These are phyloP conservation scores for Neoarthrinium moseri DNA, from an alignment of 2,329 filamentous ascomycete genomes.

Conservation along the genomic window DNA sequence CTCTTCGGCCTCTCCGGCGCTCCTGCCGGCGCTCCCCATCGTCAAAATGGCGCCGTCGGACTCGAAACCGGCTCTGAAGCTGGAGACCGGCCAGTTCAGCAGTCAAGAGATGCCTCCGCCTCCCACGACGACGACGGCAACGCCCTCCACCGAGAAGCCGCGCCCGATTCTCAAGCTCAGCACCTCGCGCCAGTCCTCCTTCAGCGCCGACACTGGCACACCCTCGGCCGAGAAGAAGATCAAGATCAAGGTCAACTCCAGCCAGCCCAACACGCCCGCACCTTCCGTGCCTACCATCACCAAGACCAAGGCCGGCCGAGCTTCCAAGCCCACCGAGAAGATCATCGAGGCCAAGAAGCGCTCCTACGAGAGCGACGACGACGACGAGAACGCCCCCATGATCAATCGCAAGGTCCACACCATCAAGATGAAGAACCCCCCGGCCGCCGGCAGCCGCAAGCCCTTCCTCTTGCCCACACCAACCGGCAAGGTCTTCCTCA, in stretches of 20 bases:
- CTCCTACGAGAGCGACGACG: constrained; percentile 52
- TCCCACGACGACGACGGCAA: constrained; percentile 12
- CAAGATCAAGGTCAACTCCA: constrained; percentile 37
- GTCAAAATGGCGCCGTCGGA: constrained; percentile 23
- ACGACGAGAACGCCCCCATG: constrained; percentile 39
- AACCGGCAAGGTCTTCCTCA: constrained; percentile 48
- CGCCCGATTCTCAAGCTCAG: constrained; percentile 31
- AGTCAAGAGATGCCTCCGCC: constrained; percentile 28
- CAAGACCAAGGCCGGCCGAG: constrained; percentile 61
- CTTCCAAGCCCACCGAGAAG: constrained; percentile 59
- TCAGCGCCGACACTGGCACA: constrained; percentile 24
- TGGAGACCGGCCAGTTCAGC: constrained; percentile 20
- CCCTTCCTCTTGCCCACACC: constrained; percentile 33
- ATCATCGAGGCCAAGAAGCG: constrained; percentile 61
- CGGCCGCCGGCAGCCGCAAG: constrained; percentile 23
- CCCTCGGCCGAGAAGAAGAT: constrained; percentile 30
- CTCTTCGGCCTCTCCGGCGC: neutral
- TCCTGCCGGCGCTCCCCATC: neutral
- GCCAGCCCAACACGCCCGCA: constrained; percentile 27
- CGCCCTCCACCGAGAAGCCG: constrained; percentile 22
- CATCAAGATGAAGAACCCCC: constrained; percentile 49
- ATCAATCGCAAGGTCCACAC: constrained; percentile 43
- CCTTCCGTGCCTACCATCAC: constrained; percentile 19
- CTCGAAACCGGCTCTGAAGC: constrained; percentile 26
- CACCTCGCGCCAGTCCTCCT: constrained; percentile 25